Conservation (phyloP, 257 asterid genomes). For the Echites panduratus region DNA sequence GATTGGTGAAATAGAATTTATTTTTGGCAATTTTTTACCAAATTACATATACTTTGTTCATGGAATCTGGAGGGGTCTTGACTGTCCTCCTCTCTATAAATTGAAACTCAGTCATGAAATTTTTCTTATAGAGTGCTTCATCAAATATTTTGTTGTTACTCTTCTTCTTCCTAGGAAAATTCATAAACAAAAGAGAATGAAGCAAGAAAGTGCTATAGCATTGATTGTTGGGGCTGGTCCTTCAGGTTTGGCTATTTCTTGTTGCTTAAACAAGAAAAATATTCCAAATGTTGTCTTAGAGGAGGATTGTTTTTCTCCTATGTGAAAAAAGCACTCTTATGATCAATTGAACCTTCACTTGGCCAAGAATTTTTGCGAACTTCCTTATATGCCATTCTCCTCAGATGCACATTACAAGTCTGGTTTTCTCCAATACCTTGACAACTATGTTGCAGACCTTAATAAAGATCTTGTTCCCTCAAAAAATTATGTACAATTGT, state of each 20-base stretch:
- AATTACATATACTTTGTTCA: no score
- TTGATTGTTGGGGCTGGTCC: constrained; percentile 60
- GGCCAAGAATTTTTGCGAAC: constrained; percentile 44
- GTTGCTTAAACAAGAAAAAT: constrained; percentile 34
- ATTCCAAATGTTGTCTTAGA: constrained; percentile 49
- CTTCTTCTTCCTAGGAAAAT: no score
- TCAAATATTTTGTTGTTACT: no score
- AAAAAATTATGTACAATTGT: constrained; percentile 15
- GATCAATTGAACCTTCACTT: constrained; percentile 51
- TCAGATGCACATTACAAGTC: constrained; percentile 23
- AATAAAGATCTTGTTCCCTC: constrained; percentile 7
- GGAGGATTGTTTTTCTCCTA: constrained; percentile 50
- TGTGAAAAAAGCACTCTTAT: constrained; percentile 50
- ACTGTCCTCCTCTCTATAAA: no score
- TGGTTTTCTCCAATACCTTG: constrained; percentile 37
- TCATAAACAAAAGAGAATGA: constrained; percentile 11
- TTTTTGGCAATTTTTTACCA: no score
- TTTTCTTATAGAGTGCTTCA: no score
- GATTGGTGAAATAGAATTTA: no score
- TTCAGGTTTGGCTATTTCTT: constrained; percentile 51
- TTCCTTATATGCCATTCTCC: constrained; percentile 47
- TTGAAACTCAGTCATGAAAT: no score
- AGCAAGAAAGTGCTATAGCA: constrained; percentile 21
- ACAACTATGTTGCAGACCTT: constrained; percentile 20
- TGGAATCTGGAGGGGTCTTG: no score